Conservation (phyloP, 106 monocot species). For the Chionographis japonica region DNA sequence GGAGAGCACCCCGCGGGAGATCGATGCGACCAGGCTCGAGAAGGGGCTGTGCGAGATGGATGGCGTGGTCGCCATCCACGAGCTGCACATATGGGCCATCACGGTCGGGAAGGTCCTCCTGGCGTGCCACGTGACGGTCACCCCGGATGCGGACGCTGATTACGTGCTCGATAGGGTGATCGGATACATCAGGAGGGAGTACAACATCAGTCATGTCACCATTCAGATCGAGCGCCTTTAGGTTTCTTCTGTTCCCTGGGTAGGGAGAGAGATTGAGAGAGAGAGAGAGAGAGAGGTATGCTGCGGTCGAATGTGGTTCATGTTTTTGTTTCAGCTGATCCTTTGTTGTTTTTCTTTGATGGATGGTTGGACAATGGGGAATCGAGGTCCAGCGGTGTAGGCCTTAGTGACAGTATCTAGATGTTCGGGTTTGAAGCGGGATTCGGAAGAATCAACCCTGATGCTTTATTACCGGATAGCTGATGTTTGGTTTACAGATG, state of each 20-base stretch:
- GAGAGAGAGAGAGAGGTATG: too few relatives aligned
- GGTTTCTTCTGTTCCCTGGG: not conserved
- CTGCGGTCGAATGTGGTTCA: too few relatives aligned
- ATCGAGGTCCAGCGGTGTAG: too few relatives aligned
- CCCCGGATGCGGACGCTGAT: slow-evolving; percentile 44
- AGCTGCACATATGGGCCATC: slow-evolving; percentile 77
- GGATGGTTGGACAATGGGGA: too few relatives aligned
- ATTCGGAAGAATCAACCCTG: too few relatives aligned
- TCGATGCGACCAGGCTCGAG: slow-evolving; percentile 63
- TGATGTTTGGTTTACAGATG: too few relatives aligned
- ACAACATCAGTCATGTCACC: slow-evolving; percentile 71
- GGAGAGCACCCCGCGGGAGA: slow-evolving; percentile 83
- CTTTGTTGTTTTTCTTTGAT: too few relatives aligned
- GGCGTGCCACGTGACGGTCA: slow-evolving; percentile 53
- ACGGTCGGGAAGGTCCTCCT: slow-evolving; percentile 66
- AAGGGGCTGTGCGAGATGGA: slow-evolving; percentile 50
- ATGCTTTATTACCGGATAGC: too few relatives aligned
- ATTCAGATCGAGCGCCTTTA: slow-evolving; percentile 63
- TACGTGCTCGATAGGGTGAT: slow-evolving; percentile 49
- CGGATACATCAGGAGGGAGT: slow-evolving; percentile 55
- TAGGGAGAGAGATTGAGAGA: too few relatives aligned
- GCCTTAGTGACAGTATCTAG: too few relatives aligned
- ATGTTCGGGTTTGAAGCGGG: too few relatives aligned
- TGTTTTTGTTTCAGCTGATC: too few relatives aligned
- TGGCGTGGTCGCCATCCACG: slow-evolving; percentile 62